phyloP scores from a whole-genome alignment of 805 yeast species.

The Teunomyces barrocoloradensis region DNA sequence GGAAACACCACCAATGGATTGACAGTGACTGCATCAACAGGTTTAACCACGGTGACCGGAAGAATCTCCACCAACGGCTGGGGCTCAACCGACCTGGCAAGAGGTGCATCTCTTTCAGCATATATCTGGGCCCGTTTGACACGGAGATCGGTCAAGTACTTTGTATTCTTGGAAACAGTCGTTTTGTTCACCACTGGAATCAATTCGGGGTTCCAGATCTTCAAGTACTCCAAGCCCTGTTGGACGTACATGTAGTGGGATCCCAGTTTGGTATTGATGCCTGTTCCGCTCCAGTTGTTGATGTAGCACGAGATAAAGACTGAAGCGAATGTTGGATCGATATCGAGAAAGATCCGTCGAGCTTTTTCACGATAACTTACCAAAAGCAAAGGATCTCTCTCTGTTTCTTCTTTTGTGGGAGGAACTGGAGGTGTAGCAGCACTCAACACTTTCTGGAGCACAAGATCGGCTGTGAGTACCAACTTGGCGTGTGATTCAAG shows the following conservation, averaged over 20 bases:
- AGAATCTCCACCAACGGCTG: not conserved
- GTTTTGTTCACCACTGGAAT: constrained; percentile 12
- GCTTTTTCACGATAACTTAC: constrained; percentile 15
- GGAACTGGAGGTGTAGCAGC: constrained; percentile 35
- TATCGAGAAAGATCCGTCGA: constrained; percentile 21
- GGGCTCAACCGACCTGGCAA: not conserved
- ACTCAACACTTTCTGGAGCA: constrained; percentile 23
- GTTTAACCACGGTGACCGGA: not conserved
- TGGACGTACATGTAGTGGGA: constrained; percentile 31
- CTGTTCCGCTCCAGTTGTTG: constrained; percentile 27
- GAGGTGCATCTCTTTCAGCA: not conserved
- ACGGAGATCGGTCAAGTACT: constrained; percentile 14
- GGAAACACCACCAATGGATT: constrained; percentile 34
- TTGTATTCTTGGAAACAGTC: constrained; percentile 9
- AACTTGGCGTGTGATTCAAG: constrained; percentile 28
- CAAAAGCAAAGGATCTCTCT: constrained; percentile 18
- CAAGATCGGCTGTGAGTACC: constrained; percentile 23
- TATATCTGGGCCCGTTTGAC: constrained; percentile 7
- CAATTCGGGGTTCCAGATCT: constrained; percentile 36
- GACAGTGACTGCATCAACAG: constrained; percentile 8
- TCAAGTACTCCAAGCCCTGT: constrained; percentile 29
- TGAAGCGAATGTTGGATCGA: constrained; percentile 32
- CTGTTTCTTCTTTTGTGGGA: constrained; percentile 26
- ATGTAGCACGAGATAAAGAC: constrained; percentile 30
- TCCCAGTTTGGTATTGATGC: constrained; percentile 17